A percentile compares a stretch with the other conserved stretches of the same genome.
Conservation (phyloP, 192 early-diverging fungal species). For the Backusella tarrabulga region DNA sequence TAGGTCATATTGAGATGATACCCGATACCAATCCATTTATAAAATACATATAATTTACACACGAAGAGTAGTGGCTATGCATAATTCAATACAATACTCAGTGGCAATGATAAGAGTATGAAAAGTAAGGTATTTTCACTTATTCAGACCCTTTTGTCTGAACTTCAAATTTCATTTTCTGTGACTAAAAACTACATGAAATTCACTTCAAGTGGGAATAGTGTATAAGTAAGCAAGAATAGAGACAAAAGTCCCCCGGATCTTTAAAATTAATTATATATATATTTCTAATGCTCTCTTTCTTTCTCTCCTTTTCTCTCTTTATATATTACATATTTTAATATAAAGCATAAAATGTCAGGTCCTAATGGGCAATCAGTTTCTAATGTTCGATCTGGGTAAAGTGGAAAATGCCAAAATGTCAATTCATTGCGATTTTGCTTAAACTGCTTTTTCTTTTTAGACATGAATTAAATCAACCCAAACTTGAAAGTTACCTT, state of each 20-base stretch:
- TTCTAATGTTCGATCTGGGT: slow-evolving; percentile 32
- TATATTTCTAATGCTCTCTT: not conserved
- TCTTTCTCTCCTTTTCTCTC: not conserved
- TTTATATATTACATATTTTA: not conserved
- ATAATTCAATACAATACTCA: too few relatives aligned
- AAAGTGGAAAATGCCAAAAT: not conserved
- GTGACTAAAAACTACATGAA: slow-evolving; percentile 3
- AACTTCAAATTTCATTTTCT: slow-evolving; percentile 3
- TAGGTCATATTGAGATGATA: too few relatives aligned
- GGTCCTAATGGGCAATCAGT: slow-evolving; percentile 24
- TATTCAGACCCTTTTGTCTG: not conserved
- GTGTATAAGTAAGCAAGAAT: slow-evolving; percentile 14
- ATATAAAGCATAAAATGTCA: not conserved
- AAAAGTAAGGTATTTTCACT: not conserved
- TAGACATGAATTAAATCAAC: slow-evolving; percentile 62
- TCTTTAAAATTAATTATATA: slow-evolving; percentile 9
- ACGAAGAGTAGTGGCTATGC: too few relatives aligned
- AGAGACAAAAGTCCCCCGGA: not conserved
- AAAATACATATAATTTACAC: too few relatives aligned
- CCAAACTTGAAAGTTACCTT: slow-evolving; percentile 62
- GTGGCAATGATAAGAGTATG: not conserved
- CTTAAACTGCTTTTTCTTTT: not conserved
- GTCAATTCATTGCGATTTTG: not conserved
- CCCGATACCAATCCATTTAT: too few relatives aligned
- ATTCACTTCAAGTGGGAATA: not conserved